Evolutionary conservation across 164 flowering plant genomes (phyloP).

Genomic region (Aristolochia contorta): DNA sequence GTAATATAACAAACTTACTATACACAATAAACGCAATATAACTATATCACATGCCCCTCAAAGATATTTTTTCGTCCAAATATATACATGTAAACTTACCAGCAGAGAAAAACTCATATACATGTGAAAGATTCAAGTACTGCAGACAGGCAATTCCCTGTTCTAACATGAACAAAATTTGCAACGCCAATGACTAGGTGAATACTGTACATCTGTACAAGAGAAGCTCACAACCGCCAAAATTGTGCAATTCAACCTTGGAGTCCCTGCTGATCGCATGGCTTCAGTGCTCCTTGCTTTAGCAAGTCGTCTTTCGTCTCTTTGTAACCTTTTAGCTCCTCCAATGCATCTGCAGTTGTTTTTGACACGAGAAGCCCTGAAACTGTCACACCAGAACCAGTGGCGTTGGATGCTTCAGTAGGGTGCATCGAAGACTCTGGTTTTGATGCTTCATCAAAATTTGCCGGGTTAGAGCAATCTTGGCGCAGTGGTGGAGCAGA

Average conservation of each 20-base stretch:
- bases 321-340: slow-evolving; percentile 56
- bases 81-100: too few species aligned
- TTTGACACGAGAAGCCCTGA: slow-evolving; percentile 30
- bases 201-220: slow-evolving; percentile 7
- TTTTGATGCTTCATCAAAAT: slow-evolving; percentile 17
- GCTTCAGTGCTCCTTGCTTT: slow-evolving; percentile 24
- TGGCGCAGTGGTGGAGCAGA: slow-evolving; percentile 70
- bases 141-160: too few species aligned
- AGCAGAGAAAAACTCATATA: too few species aligned
- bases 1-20: too few species aligned
- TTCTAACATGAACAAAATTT: too few species aligned
- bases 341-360: slow-evolving; percentile 75
- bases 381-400: slow-evolving; percentile 18
- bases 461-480: slow-evolving; percentile 28
- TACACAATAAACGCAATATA: too few species aligned
- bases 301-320: slow-evolving; percentile 53
- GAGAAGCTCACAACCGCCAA: background rate
- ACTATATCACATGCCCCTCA: too few species aligned
- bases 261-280: slow-evolving; percentile 9
- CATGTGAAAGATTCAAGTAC: too few species aligned
- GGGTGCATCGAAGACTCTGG: slow-evolving; percentile 16
- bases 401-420: slow-evolving; percentile 11
- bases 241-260: background rate
- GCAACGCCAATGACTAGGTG: too few species aligned
- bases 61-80: too few species aligned